Conservation (phyloP, 495 filamentous ascomycete species). For the Neurospora pannonica region DNA sequence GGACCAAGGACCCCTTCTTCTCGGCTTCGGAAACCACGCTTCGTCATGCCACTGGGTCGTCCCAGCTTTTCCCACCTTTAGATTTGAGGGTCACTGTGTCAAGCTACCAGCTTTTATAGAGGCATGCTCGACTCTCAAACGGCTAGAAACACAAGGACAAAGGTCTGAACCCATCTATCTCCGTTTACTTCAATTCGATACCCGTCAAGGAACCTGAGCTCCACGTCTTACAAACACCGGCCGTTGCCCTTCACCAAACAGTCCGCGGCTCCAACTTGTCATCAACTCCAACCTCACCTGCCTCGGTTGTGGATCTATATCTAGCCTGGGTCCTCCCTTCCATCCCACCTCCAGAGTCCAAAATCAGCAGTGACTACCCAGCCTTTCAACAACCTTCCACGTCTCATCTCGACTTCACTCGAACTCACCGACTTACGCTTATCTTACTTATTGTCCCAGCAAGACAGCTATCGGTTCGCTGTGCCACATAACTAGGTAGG, state of each 20-base stretch:
- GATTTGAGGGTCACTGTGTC: not conserved
- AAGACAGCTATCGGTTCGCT: not conserved
- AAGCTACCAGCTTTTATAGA: not conserved
- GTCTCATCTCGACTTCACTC: not conserved
- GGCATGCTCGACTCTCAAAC: not conserved
- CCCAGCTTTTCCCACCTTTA: not conserved
- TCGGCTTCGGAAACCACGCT: not conserved
- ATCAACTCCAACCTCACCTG: not conserved
- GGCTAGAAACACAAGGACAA: not conserved
- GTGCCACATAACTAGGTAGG: not conserved
- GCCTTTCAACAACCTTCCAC: not conserved
- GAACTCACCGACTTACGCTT: not conserved
- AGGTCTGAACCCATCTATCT: not conserved
- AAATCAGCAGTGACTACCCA: not conserved
- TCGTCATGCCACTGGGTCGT: not conserved
- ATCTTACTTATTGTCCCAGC: not conserved
- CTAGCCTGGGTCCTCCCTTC: not conserved
- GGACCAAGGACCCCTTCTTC: not conserved
- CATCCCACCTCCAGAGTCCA: not conserved
- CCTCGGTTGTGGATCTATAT: not conserved
- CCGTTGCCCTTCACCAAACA: not conserved
- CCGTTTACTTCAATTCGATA: not conserved
- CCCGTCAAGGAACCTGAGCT: not conserved
- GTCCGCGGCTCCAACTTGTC: not conserved
- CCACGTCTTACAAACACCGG: not conserved